phyloP scores from a whole-genome alignment of 441 rosid species.

The Populus hybrid region DNA sequence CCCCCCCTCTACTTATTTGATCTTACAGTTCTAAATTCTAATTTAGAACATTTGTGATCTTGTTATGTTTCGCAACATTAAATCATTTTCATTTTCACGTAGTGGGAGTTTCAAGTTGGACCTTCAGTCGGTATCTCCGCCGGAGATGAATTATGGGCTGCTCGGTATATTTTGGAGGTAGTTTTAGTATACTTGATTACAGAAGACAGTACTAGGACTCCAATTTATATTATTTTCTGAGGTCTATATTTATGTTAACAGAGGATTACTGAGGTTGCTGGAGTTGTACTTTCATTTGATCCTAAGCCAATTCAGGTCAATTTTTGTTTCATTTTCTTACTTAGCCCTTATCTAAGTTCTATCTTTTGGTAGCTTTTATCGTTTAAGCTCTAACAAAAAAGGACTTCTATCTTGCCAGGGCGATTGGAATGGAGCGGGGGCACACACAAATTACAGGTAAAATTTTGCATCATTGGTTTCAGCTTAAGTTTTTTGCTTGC shows the following conservation, averaged over 20 bases:
- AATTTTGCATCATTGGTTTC: too few relatives aligned
- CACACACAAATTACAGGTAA: constrained; percentile 68
- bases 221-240: not conserved
- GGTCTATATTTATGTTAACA: constrained; percentile 24
- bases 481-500: not conserved
- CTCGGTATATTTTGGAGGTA: constrained; percentile 87
- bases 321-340: not conserved
- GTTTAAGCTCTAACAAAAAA: not conserved
- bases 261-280: constrained; percentile 94
- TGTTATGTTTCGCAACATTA: not conserved
- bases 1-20: not conserved
- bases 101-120: constrained; percentile 97
- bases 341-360: not conserved
- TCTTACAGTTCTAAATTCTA: not conserved
- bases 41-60: not conserved
- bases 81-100: not conserved
- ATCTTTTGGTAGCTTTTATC: not conserved
- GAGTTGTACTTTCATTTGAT: constrained; percentile 71
- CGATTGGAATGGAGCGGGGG: constrained; percentile 78
- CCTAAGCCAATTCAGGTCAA: constrained; percentile 76
- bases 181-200: not conserved
- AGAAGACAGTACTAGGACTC: not conserved
- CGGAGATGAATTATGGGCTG: constrained; percentile 76
- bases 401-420: constrained; percentile 27
- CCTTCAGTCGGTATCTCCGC: constrained; percentile 79